These are phyloP conservation scores for Pyrus communis DNA, from an alignment of 306 rosid species.

Conservation along the genomic window DNA sequence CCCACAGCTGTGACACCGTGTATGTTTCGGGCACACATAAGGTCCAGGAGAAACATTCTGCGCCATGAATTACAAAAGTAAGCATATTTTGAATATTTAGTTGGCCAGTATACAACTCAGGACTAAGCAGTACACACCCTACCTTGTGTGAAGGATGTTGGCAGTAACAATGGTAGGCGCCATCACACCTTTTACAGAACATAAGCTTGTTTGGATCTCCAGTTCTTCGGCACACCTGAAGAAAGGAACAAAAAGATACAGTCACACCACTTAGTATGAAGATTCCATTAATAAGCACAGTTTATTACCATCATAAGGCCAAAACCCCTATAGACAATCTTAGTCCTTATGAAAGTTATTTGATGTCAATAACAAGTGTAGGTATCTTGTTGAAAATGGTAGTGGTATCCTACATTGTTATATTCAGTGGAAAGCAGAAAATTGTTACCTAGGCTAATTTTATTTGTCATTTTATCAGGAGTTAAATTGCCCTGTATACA, in stretches of 20 bases:
- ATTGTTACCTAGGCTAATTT: background rate
- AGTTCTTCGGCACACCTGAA: slow-evolving; percentile 85
- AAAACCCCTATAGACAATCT: background rate
- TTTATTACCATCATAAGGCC: background rate
- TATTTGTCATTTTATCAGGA: background rate
- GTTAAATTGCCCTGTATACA: background rate
- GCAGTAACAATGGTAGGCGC: slow-evolving; percentile 97
- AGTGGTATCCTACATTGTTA: background rate
- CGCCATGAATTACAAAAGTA: slow-evolving; percentile 28
- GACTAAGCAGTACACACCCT: slow-evolving; percentile 11
- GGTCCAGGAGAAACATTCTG: slow-evolving; percentile 93
- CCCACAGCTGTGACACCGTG: slow-evolving; percentile 90
- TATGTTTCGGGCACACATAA: slow-evolving; percentile 90
- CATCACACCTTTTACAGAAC: slow-evolving; percentile 98
- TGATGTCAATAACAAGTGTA: background rate
- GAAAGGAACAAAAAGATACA: slow-evolving; percentile 2
- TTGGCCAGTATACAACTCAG: slow-evolving; percentile 13
- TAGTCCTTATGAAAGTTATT: background rate
- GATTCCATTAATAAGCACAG: background rate
- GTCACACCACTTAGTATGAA: background rate
- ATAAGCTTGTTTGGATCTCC: slow-evolving; percentile 96
- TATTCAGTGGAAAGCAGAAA: background rate
- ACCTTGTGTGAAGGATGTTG: slow-evolving; percentile 98
- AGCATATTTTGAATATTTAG: slow-evolving; percentile 6
- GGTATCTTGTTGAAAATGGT: background rate